A percentile compares a stretch with the other conserved stretches of the same genome.
phyloP scores from a whole-genome alignment of 257 asterid genomes.

The Solanum appendiculatum region DNA sequence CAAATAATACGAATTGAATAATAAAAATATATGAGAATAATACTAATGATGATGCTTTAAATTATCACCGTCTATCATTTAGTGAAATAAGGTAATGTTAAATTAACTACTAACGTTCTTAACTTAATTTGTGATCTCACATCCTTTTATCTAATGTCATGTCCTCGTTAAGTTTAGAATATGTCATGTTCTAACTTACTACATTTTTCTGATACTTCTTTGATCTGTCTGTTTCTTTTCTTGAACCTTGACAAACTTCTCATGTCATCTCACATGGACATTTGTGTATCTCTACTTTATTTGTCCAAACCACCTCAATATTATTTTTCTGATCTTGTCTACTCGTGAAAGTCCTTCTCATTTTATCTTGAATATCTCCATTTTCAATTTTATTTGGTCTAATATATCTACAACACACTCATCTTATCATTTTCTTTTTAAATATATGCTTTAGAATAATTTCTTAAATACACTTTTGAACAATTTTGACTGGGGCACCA shows the following conservation, averaged over 20 bases:
- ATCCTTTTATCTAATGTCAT: fast-evolving
- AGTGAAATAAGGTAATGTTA: background rate
- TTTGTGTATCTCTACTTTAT: background rate
- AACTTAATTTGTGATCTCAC: fast-evolving
- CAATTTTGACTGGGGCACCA: no score
- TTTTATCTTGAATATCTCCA: no score
- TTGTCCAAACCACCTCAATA: background rate
- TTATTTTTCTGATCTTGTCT: background rate
- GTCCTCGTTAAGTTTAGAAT: background rate
- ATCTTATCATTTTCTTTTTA: no score
- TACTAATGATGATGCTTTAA: background rate
- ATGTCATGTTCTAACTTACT: background rate
- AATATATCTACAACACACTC: background rate
- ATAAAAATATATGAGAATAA: no score
- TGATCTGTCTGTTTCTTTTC: background rate
- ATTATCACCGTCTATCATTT: fast-evolving
- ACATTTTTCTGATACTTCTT: background rate
- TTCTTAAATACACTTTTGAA: no score
- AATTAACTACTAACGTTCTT: fast-evolving
- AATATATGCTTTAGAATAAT: no score
- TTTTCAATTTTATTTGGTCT: background rate
- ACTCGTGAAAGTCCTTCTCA: background rate
- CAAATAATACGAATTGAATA: background rate
- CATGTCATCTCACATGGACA: background rate
- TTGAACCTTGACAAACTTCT: background rate